Evolutionary conservation across 164 flowering plant species (phyloP).

Genomic region (Annona cherimola): DNA sequence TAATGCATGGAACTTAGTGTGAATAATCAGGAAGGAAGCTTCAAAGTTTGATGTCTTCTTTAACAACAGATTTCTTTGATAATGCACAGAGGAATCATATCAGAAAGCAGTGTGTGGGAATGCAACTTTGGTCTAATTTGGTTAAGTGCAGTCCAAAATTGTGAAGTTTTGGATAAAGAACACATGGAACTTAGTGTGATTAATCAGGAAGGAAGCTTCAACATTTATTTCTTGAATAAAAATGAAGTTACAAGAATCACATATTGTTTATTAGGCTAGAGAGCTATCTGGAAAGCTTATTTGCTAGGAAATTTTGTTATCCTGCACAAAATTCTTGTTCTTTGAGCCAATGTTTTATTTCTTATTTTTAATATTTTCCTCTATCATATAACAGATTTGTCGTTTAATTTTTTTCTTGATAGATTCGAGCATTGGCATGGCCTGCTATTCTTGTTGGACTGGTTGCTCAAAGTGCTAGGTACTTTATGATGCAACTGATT

Average conservation of each 20-base stretch:
- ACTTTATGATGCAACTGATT: neutral
- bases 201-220: neutral
- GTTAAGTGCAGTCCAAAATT: no score
- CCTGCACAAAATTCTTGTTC: neutral
- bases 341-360: neutral
- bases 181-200: no score
- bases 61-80: no score
- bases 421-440: conserved; percentile 98
- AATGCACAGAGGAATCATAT: no score
- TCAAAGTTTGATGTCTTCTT: no score
- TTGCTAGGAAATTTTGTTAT: neutral
- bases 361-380: neutral
- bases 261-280: neutral
- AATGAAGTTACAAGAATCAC: neutral
- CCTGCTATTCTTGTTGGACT: conserved; percentile 89
- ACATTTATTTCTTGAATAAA: neutral
- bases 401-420: conserved; percentile 9
- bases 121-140: no score
- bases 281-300: neutral
- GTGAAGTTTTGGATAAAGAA: no score
- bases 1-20: no score
- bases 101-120: no score
- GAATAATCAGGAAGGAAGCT: no score
- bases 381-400: neutral
- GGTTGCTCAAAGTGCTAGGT: conserved; percentile 99